Evolutionary conservation across 352 stramenopile species (phyloP), one percentile per base, ranked within the genome.

Genomic region (Phytophthora podocarpi): DNA sequence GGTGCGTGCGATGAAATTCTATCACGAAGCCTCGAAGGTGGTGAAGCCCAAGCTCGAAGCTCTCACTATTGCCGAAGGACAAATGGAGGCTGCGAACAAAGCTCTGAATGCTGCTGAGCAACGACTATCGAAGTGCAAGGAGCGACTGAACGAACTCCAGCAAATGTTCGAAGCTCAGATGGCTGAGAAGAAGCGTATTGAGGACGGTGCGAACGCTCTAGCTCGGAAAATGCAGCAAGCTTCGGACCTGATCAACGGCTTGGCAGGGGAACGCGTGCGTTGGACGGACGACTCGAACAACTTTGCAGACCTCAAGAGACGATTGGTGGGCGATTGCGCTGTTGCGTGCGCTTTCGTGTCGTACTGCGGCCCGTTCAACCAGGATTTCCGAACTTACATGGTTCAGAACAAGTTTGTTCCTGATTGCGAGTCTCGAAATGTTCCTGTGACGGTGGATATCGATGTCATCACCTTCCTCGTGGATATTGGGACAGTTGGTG

Each of bases 1-100:
- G 89, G 96, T 98, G 52, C 79, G 90, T 28, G 97, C 97, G 1
- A 99, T 99, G 97, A 98, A 98, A 64, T 98, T 97, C 59, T 99
- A 99, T 77, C 96, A 99, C 72, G 93, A 99, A 68, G 97, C 96
- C 1, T 98, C 93, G 21, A 99, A 99, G 71, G 97, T 99, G 59
- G 97, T 99, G 12, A 99, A 99, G 67, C 97, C 97, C 8, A 99
- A 99, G 72, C 84, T 99, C 2, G 97, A 99, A 69, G 97, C 96
- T 20, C 83, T 99, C 10, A 89, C 85, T 39, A 97, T 99, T 24
- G 97, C 97, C 2, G 95, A 98, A 77, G 94, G 89, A 0, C 92
- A 99, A 60, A 98, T 99, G 91, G 95, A 99, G 52, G 95, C 95
- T 6, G 97, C 97, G 0, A 98, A 99, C 64, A 98, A 98, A 64